Conservation (phyloP, 2,329 filamentous ascomycete species). For the Penicillium sp. region DNA sequence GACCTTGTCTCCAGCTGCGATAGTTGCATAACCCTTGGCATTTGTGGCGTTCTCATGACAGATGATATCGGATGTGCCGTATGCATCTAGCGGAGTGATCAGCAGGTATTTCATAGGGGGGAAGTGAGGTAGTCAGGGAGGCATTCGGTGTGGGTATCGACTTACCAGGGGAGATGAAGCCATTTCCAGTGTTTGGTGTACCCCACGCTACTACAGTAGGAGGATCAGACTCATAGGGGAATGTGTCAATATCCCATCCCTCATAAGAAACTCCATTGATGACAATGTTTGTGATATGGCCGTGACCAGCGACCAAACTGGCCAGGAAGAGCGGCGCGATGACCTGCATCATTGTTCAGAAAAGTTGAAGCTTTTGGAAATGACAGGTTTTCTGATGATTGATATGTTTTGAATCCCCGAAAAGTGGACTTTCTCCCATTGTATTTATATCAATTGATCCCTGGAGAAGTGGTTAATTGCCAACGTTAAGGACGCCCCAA, state of each 20-base stretch:
- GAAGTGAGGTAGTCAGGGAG: not conserved
- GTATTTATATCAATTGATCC: not conserved
- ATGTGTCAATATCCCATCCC: constrained; percentile 40
- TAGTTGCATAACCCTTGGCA: constrained; percentile 51
- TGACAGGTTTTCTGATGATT: not conserved
- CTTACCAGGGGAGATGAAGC: constrained; percentile 49
- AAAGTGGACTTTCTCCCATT: not conserved
- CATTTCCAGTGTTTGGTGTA: constrained; percentile 53
- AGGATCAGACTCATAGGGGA: constrained; percentile 32
- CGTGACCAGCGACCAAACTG: constrained; percentile 32
- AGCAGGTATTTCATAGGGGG: not conserved
- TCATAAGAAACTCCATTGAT: constrained; percentile 36
- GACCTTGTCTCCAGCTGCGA: constrained; percentile 60
- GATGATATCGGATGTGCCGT: constrained; percentile 55
- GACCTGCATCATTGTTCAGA: constrained; percentile 4
- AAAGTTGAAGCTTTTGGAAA: not conserved
- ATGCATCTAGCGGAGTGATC: constrained; percentile 31
- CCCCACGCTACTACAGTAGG: constrained; percentile 56
- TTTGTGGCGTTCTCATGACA: constrained; percentile 59
- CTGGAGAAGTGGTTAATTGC: not conserved
- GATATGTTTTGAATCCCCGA: not conserved
- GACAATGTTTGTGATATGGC: constrained; percentile 39
- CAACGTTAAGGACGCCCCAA: not conserved
- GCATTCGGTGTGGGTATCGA: not conserved
- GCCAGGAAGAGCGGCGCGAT: constrained; percentile 29